These are phyloP conservation scores for Penicillium sp. DNA, from an alignment of 2,329 filamentous ascomycete species.

Conservation along the genomic window DNA sequence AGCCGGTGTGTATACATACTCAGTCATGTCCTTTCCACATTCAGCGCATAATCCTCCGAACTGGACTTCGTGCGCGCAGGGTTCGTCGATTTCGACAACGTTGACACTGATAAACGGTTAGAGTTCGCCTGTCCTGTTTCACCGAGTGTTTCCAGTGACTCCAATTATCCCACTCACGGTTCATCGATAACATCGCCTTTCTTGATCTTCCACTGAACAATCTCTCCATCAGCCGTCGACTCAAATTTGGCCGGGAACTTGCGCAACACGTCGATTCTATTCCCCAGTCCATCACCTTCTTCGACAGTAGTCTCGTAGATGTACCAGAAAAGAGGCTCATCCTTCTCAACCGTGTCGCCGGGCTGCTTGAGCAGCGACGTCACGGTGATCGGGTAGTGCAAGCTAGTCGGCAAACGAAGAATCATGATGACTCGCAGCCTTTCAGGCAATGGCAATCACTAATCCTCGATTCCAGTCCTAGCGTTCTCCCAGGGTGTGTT, in stretches of 20 bases:
- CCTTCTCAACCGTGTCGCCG: constrained; percentile 73
- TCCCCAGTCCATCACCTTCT: constrained; percentile 70
- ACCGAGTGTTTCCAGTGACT: background rate
- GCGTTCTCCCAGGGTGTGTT: background rate
- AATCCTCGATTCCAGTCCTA: background rate
- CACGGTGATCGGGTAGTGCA: constrained; percentile 93
- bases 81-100: constrained; percentile 80
- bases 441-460: constrained; percentile 12
- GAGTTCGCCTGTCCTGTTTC: background rate
- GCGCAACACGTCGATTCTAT: constrained; percentile 68
- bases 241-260: constrained; percentile 79
- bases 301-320: constrained; percentile 75
- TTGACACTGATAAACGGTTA: constrained; percentile 46
- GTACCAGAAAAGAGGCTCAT: constrained; percentile 82
- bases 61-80: constrained; percentile 87
- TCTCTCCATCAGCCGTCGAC: constrained; percentile 76
- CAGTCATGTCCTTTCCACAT: constrained; percentile 95
- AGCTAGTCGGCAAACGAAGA: constrained; percentile 53
- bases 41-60: constrained; percentile 87
- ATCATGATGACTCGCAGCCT: constrained; percentile 41
- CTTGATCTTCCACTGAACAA: constrained; percentile 73
- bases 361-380: constrained; percentile 76
- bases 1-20: constrained; percentile 48
- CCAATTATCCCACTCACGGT: constrained; percentile 35
- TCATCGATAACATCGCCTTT: constrained; percentile 47